Evolutionary conservation across 2,329 filamentous ascomycete species (phyloP).

Genomic region (Cercospora janseana): DNA sequence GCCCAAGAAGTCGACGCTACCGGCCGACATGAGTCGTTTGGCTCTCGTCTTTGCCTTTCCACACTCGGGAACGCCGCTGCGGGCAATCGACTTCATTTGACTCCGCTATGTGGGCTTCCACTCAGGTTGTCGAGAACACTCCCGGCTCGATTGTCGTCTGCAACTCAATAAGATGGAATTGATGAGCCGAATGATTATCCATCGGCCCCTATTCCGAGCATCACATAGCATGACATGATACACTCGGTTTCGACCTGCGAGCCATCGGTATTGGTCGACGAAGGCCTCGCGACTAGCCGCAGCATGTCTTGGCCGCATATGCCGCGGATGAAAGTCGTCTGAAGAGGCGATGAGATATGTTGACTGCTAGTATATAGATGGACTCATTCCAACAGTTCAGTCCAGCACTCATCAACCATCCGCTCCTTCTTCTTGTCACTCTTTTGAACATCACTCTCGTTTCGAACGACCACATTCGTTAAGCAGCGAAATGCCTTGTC

Average conservation of each 20-base stretch:
- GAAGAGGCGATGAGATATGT: not conserved
- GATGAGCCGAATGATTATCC: constrained; percentile 1
- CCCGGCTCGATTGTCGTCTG: not conserved
- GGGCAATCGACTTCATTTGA: constrained; percentile 12
- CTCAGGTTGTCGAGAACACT: constrained; percentile 5
- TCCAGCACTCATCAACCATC: not conserved
- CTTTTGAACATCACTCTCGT: constrained; percentile 8
- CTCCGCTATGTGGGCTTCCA: constrained; percentile 7
- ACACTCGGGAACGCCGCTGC: constrained; percentile 3
- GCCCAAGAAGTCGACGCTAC: constrained; percentile 6
- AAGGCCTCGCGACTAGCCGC: not conserved
- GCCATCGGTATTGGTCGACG: constrained; percentile 3
- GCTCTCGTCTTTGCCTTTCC: not conserved
- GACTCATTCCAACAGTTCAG: not conserved
- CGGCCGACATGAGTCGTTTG: not conserved
- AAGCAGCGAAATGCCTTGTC: constrained; percentile 4
- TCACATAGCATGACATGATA: not conserved
- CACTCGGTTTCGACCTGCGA: not conserved
- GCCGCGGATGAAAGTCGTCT: not conserved
- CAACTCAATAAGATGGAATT: constrained; percentile 3
- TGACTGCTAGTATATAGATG: constrained; percentile 1
- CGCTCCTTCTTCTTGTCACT: constrained; percentile 8
- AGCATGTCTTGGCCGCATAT: not conserved
- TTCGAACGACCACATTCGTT: constrained; percentile 2
- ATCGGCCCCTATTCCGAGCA: not conserved